These are phyloP conservation scores for Trichophyton simii DNA, from an alignment of 2,329 filamentous ascomycete genomes.

Conservation along the genomic window DNA sequence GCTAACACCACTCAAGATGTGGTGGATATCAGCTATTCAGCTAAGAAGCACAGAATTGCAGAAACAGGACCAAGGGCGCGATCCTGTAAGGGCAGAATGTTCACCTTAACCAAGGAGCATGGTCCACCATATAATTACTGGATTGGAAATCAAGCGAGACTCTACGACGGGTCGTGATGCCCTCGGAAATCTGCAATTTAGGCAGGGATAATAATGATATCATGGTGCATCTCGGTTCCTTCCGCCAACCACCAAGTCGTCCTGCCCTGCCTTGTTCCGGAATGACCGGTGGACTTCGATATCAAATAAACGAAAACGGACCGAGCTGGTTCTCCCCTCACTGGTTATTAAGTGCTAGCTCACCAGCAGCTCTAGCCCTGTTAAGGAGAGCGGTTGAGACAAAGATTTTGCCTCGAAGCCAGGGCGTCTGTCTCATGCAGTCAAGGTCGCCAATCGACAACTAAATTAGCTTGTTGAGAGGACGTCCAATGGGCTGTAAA, in stretches of 20 bases:
- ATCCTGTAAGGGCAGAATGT: too few species aligned
- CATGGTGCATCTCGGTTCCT: not conserved
- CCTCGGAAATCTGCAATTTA: not conserved
- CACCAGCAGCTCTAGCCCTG: not conserved
- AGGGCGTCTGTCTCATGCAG: not conserved
- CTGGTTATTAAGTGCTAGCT: not conserved
- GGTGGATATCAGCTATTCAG: too few species aligned
- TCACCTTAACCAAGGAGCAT: too few species aligned
- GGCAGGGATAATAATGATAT: not conserved
- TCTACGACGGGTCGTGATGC: too few species aligned
- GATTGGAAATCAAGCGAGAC: too few species aligned
- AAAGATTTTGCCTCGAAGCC: not conserved
- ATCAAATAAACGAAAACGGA: not conserved
- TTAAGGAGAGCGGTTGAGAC: not conserved
- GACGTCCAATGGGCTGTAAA: not conserved
- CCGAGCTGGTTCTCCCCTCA: not conserved
- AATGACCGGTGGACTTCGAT: not conserved
- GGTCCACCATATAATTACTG: too few species aligned
- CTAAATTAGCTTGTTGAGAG: not conserved
- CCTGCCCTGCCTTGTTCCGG: not conserved
- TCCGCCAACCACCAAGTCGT: not conserved
- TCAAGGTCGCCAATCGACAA: not conserved
- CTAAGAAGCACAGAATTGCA: too few species aligned
- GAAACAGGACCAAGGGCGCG: too few species aligned
- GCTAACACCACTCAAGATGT: too few species aligned